Evolutionary conservation across 23 red algal species (phyloP).

Genomic region (Gracilaria domingensis): DNA sequence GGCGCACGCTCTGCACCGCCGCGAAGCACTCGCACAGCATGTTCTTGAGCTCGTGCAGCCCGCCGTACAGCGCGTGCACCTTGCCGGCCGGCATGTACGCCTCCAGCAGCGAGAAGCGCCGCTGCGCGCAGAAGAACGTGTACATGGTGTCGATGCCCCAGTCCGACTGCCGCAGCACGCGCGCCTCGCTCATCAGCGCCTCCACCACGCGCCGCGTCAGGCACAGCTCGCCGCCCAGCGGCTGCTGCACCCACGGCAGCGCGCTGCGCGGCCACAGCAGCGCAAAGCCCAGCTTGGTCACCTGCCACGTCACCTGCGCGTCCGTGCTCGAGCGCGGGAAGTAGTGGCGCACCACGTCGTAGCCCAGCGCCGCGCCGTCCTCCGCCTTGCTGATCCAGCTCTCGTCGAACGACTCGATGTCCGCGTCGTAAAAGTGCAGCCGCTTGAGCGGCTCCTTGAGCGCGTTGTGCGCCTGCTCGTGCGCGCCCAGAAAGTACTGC

Average conservation of each 20-base stretch:
- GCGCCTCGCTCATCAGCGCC: constrained; percentile 48
- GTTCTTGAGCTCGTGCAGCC: constrained; percentile 53
- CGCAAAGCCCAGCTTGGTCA: constrained; percentile 76
- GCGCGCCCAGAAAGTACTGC: constrained; percentile 60
- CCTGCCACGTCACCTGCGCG: constrained; percentile 81
- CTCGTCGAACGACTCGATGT: constrained; percentile 77
- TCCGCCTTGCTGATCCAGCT: constrained; percentile 76
- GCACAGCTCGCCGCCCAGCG: constrained; percentile 81
- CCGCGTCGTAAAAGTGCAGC: constrained; percentile 85
- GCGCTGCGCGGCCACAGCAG: constrained; percentile 66
- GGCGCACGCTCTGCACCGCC: constrained; percentile 56
- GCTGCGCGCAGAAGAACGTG: constrained; percentile 76
- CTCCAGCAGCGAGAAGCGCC: constrained; percentile 62
- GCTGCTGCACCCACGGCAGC: constrained; percentile 76
- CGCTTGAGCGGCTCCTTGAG: constrained; percentile 44
- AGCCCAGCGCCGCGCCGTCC: constrained; percentile 66
- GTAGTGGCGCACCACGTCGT: constrained; percentile 80
- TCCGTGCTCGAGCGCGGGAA: constrained; percentile 75
- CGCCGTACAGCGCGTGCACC: constrained; percentile 81
- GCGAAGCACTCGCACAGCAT: constrained; percentile 85
- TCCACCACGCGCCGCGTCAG: constrained; percentile 47
- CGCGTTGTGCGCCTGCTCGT: not conserved
- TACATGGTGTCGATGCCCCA: constrained; percentile 89
- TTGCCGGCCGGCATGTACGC: constrained; percentile 69
- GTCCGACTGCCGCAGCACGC: constrained; percentile 64